These are phyloP conservation scores for Madurella mycetomatis DNA, from an alignment of 2,329 filamentous ascomycete species.

Conservation along the genomic window DNA sequence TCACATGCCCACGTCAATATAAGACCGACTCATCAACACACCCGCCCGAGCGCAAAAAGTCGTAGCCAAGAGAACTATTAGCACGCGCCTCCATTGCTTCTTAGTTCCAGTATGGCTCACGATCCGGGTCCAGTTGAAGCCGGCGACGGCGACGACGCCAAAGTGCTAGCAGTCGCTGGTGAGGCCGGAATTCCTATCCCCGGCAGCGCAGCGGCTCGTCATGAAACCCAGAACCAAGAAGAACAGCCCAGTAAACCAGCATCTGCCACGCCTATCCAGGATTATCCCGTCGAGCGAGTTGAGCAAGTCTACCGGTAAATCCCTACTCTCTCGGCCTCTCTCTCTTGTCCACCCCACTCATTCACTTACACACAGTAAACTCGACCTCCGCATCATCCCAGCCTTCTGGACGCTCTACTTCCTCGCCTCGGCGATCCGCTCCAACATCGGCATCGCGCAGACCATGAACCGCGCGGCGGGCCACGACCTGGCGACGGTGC, in stretches of 20 bases:
- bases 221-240: neutral
- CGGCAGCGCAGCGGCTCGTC: constrained; percentile 16
- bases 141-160: constrained; percentile 26
- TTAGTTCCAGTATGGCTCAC: constrained; percentile 45
- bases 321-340: neutral
- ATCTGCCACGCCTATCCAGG: constrained; percentile 25
- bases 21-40: neutral
- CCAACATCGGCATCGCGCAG: constrained; percentile 89
- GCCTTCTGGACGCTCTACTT: constrained; percentile 92
- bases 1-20: neutral
- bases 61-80: constrained; percentile 40
- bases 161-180: neutral
- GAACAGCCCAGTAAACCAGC: constrained; percentile 11
- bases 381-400: constrained; percentile 57
- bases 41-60: neutral
- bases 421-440: constrained; percentile 84
- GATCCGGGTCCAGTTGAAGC: constrained; percentile 27
- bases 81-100: constrained; percentile 51
- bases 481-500: constrained; percentile 70
- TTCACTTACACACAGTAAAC: constrained; percentile 36
- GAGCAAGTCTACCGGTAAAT: constrained; percentile 50
- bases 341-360: neutral
- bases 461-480: constrained; percentile 74
- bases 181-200: constrained; percentile 2
- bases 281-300: constrained; percentile 49